Base-by-base conservation (phyloP, 2,329 filamentous ascomycete species). In the Endocalyx cinctus region DNA sequence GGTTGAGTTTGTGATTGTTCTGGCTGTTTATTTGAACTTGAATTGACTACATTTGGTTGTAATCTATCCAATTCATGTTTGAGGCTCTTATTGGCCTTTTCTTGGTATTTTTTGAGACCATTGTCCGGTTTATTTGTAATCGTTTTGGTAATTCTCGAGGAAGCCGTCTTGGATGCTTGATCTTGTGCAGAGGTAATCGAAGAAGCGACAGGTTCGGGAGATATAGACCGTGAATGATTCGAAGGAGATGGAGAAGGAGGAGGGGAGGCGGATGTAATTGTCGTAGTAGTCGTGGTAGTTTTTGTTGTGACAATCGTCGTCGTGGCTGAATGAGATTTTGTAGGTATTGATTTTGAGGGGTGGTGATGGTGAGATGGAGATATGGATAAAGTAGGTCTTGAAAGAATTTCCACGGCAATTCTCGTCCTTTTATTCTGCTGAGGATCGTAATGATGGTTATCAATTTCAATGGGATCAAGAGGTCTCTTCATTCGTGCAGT, bases 51-150 rank as follows among this genome's bases (percentile, higher is more conserved):
- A 42, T 54, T 60, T 22, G 72, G 69, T 50, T 79, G 72, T 46
- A 80, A 55, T 30, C 67, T 62, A 48, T 74, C 69, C 46, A 79
- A 59, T 57, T 81, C 77, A 52, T 79, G 74, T 50, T 69, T 73
- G 41, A 79, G 71, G 45, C 76, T 76, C 65, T 79, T 78, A 48
- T 65, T 69, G 33, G 74, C 70, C 56, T 79, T 80, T 45, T 71
- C 66, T 49, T 72, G 69, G 41, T 76, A 67, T 55, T 68, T 74
- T 45, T 67, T 71, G 33, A 63, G 44, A 38, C 37, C 35, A 39
- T n/a, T 23, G 20, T 23, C 8, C 20, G 20, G 20, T 23, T n/a
- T n/a, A n/a, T n/a, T n/a, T n/a, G n/a, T n/a, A n/a, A n/a, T n/a
- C n/a, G n/a, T n/a, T 23, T 23, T 52, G 38, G 31, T 52, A n/a